A percentile compares a stretch with the other conserved stretches of the same genome.
Conservation (phyloP, 352 stramenopile genomes). For the Pythium monospermum region DNA sequence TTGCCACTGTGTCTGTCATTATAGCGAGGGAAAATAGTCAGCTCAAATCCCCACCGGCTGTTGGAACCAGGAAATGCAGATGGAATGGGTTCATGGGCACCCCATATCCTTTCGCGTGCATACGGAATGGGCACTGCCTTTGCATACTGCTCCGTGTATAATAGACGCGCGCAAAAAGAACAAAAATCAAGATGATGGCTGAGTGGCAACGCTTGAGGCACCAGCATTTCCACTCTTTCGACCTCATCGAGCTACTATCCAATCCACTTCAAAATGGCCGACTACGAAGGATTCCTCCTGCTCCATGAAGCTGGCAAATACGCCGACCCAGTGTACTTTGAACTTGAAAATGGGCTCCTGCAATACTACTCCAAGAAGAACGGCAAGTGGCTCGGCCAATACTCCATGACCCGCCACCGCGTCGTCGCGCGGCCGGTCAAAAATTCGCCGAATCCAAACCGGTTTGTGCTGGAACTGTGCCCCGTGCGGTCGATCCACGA, state of each 20-base stretch:
- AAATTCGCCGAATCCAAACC: conserved; percentile 40
- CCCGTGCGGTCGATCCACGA: conserved; percentile 75
- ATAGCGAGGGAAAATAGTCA: too few species aligned
- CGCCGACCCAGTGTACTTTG: conserved; percentile 71
- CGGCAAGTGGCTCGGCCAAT: conserved; percentile 65
- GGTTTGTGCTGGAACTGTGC: conserved; percentile 64
- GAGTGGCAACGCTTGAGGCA: too few species aligned
- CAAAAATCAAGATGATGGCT: too few species aligned
- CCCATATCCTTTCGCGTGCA: neutral
- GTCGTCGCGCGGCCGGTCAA: conserved; percentile 43
- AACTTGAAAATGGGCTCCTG: conserved; percentile 62
- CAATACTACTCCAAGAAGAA: conserved; percentile 73
- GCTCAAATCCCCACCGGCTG: too few species aligned
- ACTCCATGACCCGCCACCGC: conserved; percentile 69
- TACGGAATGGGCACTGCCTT: neutral
- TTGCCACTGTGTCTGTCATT: neutral
- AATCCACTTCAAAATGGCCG: conserved; percentile 40
- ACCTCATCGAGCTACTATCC: neutral
- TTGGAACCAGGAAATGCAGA: too few species aligned
- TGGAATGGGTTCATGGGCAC: too few species aligned
- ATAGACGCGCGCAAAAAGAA: too few species aligned
- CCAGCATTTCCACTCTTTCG: neutral
- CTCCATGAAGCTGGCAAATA: conserved; percentile 48
- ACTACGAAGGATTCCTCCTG: conserved; percentile 78
- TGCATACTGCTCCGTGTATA: too few species aligned